These are phyloP conservation scores for Cutaneotrichosporon sp. DNA, from an alignment of 1,284 basidiomycete genomes.

Conservation along the genomic window DNA sequence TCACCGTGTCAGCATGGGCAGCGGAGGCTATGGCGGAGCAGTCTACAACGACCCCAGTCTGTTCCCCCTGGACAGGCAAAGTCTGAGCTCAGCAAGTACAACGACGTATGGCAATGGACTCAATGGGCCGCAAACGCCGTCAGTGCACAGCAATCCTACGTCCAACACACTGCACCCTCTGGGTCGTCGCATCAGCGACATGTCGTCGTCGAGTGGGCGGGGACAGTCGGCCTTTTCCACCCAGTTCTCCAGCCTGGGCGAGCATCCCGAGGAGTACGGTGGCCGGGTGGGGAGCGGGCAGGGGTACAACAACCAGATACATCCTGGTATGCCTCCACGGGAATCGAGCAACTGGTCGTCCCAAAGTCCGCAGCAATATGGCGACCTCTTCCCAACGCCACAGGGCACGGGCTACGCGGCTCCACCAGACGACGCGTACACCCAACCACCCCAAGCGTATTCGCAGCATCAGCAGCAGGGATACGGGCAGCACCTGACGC, in stretches of 20 bases:
- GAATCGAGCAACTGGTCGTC: too few species aligned
- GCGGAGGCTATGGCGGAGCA: background rate
- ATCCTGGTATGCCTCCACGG: too few species aligned
- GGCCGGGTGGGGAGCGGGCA: too few species aligned
- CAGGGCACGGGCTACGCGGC: too few species aligned
- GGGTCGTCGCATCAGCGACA: background rate
- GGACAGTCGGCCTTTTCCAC: too few species aligned
- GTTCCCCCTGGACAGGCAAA: constrained; percentile 5
- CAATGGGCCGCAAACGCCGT: background rate
- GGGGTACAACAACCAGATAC: too few species aligned
- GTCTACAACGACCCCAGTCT: background rate
- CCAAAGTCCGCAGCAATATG: too few species aligned
- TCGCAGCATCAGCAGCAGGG: background rate
- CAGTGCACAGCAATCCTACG: background rate
- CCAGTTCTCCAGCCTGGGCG: too few species aligned
- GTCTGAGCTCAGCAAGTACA: constrained; percentile 11
- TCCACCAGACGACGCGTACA: too few species aligned
- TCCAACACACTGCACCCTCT: background rate
- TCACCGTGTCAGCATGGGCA: constrained; percentile 8
- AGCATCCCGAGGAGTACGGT: too few species aligned
- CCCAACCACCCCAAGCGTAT: background rate
- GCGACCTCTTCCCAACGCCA: too few species aligned
- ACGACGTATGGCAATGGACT: constrained; percentile 2
- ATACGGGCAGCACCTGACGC: background rate
- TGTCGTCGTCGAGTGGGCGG: background rate